Evolutionary conservation across 2,329 filamentous ascomycete genomes (phyloP).

Genomic region (Colletotrichum sp.): DNA sequence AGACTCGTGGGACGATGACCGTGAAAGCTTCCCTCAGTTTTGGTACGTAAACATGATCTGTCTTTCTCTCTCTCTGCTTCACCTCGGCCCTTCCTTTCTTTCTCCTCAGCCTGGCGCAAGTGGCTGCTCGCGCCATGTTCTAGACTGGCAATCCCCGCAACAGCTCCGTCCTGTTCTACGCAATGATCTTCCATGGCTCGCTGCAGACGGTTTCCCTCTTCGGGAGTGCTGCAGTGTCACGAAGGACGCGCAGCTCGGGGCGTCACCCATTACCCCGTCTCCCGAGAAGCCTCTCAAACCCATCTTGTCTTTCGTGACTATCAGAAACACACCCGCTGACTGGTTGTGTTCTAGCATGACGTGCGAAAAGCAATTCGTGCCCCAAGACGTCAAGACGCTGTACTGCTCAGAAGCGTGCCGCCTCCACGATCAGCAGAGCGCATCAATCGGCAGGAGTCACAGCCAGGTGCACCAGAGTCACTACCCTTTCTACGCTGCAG

Average conservation of each 20-base stretch:
- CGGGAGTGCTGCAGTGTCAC: constrained; percentile 33
- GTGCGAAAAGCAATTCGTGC: constrained; percentile 70
- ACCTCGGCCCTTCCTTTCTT: not conserved
- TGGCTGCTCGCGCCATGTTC: constrained; percentile 9
- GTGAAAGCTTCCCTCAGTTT: constrained; percentile 69
- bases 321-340: constrained; percentile 29
- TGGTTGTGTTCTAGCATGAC: constrained; percentile 57
- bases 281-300: not conserved
- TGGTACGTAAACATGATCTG: constrained; percentile 54
- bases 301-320: constrained; percentile 36
- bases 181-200: constrained; percentile 6
- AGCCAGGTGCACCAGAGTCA: constrained; percentile 25
- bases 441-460: constrained; percentile 11
- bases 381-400: constrained; percentile 59
- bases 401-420: constrained; percentile 71
- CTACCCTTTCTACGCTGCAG: constrained; percentile 50
- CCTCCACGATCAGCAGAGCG: constrained; percentile 45
- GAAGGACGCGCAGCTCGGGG: constrained; percentile 29
- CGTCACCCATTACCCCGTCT: not conserved
- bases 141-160: constrained; percentile 5
- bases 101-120: not conserved
- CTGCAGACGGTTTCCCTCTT: constrained; percentile 24
- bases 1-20: constrained; percentile 60
- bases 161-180: not conserved
- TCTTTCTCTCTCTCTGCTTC: constrained; percentile 3